Conservation (phyloP, 768 basidiomycete genomes). For the Suillus paluster region DNA sequence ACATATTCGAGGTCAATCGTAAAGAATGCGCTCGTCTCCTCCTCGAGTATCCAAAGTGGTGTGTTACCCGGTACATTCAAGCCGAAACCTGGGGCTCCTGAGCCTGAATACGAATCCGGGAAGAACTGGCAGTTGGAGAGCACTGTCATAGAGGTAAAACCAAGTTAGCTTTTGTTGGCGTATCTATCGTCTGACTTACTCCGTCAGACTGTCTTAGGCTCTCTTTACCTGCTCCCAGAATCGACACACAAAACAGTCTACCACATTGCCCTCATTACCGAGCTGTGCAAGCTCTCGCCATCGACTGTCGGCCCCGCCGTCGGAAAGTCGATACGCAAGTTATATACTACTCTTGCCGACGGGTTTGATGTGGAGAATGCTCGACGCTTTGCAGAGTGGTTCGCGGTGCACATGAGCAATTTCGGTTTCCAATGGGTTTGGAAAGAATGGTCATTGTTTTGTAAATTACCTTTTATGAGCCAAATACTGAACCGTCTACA, state of each 20-base stretch:
- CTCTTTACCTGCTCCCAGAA: constrained; percentile 77
- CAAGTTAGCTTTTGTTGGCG: background rate
- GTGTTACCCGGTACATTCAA: constrained; percentile 84
- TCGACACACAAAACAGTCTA: constrained; percentile 80
- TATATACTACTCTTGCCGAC: constrained; percentile 80
- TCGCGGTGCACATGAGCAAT: constrained; percentile 95
- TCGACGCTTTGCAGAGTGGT: constrained; percentile 91
- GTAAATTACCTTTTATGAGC: background rate
- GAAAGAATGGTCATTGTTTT: constrained; percentile 87
- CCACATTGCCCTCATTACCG: constrained; percentile 86
- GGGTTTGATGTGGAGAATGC: constrained; percentile 87
- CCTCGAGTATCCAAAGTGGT: constrained; percentile 87
- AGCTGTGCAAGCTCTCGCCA: constrained; percentile 94
- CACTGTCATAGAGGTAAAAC: constrained; percentile 77
- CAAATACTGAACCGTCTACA: constrained; percentile 4
- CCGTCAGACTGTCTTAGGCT: constrained; percentile 69
- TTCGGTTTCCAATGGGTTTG: constrained; percentile 99
- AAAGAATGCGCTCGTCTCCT: constrained; percentile 92
- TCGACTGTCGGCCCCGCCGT: constrained; percentile 94
- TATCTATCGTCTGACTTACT: background rate
- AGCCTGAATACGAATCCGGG: constrained; percentile 54
- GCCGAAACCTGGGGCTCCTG: constrained; percentile 66
- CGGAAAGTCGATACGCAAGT: constrained; percentile 89
- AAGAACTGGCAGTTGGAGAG: constrained; percentile 91
- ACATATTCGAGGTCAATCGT: constrained; percentile 94